A percentile compares a stretch with the other conserved stretches of the same genome.
Evolutionary conservation across 345 rosid genomes (phyloP).

Genomic region (Noccaea caerulescens): DNA sequence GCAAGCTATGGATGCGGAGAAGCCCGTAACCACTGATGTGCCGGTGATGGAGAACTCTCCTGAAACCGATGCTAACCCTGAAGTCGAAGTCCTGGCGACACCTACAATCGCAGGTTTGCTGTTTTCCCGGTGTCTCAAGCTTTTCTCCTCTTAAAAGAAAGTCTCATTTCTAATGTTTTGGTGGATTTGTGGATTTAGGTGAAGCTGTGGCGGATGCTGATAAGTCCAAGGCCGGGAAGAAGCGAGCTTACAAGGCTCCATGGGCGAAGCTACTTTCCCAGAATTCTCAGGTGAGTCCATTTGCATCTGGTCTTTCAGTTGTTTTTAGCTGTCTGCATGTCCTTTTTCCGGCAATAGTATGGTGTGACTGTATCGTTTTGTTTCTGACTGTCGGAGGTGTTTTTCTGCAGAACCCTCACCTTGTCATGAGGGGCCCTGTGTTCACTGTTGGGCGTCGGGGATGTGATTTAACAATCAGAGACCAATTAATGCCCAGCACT

Average conservation of each 20-base stretch:
- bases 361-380: conserved; percentile 18
- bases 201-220: conserved; percentile 42
- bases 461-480: conserved; percentile 78
- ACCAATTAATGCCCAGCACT: conserved; percentile 55
- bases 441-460: conserved; percentile 82
- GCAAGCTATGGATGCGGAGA: conserved; percentile 49
- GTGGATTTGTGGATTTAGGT: conserved; percentile 47
- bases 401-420: conserved; percentile 68
- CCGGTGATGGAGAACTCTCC: conserved; percentile 50
- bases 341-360: background rate
- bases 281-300: conserved; percentile 67
- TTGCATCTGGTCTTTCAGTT: conserved; percentile 27
- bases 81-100: conserved; percentile 56
- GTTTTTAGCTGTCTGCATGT: conserved; percentile 26
- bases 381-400: conserved; percentile 26
- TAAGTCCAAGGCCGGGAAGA: conserved; percentile 43
- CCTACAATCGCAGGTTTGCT: conserved; percentile 58
- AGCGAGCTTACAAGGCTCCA: conserved; percentile 54
- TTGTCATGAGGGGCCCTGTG: conserved; percentile 57
- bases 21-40: conserved; percentile 45
- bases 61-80: conserved; percentile 51
- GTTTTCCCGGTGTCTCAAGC: conserved; percentile 13
- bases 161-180: conserved; percentile 21
- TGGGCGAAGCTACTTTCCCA: conserved; percentile 96
- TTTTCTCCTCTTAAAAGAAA: background rate